phyloP scores from a whole-genome alignment of 2,329 filamentous ascomycete species.

The Fusarium xylarioides region DNA sequence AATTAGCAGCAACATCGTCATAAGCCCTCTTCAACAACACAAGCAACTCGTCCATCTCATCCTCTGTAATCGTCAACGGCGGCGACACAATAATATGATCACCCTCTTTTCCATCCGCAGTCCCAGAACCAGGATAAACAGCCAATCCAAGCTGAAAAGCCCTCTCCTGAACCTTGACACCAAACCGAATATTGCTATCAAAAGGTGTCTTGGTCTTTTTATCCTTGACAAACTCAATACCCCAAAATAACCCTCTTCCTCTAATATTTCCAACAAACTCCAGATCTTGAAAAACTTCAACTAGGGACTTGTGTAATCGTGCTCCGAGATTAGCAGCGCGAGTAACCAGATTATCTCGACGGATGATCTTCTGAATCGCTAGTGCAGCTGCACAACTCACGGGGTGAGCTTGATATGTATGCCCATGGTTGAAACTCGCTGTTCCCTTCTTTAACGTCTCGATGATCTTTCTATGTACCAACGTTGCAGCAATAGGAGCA shows the following conservation, averaged over 20 bases:
- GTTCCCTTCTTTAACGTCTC: conserved; percentile 52
- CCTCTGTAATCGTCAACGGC: conserved; percentile 67
- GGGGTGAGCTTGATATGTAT: conserved; percentile 70
- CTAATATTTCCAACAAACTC: conserved; percentile 68
- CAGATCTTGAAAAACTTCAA: conserved; percentile 53
- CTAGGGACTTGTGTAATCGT: conserved; percentile 56
- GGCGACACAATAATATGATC: conserved; percentile 78
- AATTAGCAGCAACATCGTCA: not conserved
- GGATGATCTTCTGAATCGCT: conserved; percentile 68
- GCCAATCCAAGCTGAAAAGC: conserved; percentile 48
- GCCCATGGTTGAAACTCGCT: conserved; percentile 59
- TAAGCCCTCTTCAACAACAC: conserved; percentile 19
- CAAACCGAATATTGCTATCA: conserved; percentile 39
- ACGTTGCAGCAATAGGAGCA: conserved; percentile 66
- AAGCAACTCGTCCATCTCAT: conserved; percentile 31
- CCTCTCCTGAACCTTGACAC: conserved; percentile 39
- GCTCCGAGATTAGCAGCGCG: conserved; percentile 66
- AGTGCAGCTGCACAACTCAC: conserved; percentile 68
- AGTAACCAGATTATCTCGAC: conserved; percentile 63
- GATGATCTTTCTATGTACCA: conserved; percentile 63
- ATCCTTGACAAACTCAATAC: conserved; percentile 56
- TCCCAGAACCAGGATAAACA: conserved; percentile 71
- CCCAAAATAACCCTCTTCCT: conserved; percentile 64
- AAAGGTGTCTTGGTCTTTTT: conserved; percentile 50
- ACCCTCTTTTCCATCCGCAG: conserved; percentile 66